Evolutionary conservation across 2,329 filamentous ascomycete genomes (phyloP).

Genomic region (Parascedosporium putredinis): DNA sequence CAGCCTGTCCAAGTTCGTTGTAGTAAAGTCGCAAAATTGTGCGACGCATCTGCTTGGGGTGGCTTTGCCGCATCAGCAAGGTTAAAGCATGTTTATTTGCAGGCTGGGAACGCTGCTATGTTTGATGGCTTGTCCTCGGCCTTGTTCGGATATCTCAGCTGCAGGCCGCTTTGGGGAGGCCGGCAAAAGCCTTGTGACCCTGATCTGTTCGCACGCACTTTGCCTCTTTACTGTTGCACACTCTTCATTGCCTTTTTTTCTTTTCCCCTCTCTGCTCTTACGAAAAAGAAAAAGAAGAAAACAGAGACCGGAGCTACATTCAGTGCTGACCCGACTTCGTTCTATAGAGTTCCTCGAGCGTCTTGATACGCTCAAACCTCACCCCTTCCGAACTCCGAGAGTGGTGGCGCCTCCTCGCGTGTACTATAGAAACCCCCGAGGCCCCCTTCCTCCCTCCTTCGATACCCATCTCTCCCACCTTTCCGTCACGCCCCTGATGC

Average conservation of each 20-base stretch:
- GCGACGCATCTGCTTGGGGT: background rate
- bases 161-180: background rate
- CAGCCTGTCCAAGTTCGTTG: slow-evolving; percentile 8
- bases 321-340: background rate
- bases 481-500: slow-evolving; percentile 12
- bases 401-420: no score
- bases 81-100: background rate
- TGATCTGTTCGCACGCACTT: background rate
- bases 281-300: no score
- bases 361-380: background rate
- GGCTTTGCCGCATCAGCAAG: background rate
- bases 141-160: no score
- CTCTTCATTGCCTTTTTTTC: background rate
- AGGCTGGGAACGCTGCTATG: no score
- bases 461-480: slow-evolving; percentile 2
- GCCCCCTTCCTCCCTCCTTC: background rate
- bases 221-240: no score
- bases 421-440: background rate
- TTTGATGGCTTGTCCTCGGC: no score
- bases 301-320: no score
- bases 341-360: background rate
- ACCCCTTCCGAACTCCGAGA: no score
- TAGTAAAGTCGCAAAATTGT: slow-evolving; percentile 3
- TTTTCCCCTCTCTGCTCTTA: no score
- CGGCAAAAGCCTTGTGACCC: background rate